These are phyloP conservation scores for Leccinum rimulosum DNA, from an alignment of 768 basidiomycete species.

Conservation along the genomic window DNA sequence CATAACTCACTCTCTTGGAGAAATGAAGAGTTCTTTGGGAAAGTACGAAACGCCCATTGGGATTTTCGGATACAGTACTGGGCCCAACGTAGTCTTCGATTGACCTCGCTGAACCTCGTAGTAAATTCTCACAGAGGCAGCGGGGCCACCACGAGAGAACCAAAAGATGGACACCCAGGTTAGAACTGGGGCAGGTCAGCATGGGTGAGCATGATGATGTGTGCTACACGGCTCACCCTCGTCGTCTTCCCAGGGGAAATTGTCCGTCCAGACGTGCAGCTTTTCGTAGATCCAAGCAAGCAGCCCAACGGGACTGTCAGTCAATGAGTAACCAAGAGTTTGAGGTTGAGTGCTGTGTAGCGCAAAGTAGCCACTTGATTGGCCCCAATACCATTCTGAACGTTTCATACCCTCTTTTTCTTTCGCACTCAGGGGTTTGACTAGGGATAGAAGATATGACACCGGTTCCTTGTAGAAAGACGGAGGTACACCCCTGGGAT, in stretches of 20 bases:
- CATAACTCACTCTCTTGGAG: conserved; percentile 37
- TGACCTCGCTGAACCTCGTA: conserved; percentile 38
- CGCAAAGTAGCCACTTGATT: conserved; percentile 31
- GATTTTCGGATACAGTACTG: conserved; percentile 18
- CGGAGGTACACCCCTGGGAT: conserved; percentile 25
- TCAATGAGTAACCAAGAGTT: conserved; percentile 50
- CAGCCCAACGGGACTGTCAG: conserved; percentile 56
- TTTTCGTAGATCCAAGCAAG: conserved; percentile 57
- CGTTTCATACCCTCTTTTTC: conserved; percentile 28
- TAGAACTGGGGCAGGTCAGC: conserved; percentile 39
- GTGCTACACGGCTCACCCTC: conserved; percentile 37
- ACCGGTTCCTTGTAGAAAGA: conserved; percentile 25
- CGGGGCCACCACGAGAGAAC: conserved; percentile 58
- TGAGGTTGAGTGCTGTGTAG: conserved; percentile 47
- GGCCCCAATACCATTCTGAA: conserved; percentile 14
- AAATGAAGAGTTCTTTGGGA: conserved; percentile 42
- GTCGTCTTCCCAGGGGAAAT: conserved; percentile 56
- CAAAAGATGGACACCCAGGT: conserved; percentile 60
- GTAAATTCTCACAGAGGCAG: conserved; percentile 58
- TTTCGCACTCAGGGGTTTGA: conserved; percentile 26
- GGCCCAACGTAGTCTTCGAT: background rate
- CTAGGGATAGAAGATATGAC: conserved; percentile 24
- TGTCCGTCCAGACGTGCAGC: conserved; percentile 46
- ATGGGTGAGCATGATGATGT: background rate
- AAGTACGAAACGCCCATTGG: conserved; percentile 53